phyloP scores from a whole-genome alignment of 2,329 filamentous ascomycete species.

The Nectriaceae sp. region DNA sequence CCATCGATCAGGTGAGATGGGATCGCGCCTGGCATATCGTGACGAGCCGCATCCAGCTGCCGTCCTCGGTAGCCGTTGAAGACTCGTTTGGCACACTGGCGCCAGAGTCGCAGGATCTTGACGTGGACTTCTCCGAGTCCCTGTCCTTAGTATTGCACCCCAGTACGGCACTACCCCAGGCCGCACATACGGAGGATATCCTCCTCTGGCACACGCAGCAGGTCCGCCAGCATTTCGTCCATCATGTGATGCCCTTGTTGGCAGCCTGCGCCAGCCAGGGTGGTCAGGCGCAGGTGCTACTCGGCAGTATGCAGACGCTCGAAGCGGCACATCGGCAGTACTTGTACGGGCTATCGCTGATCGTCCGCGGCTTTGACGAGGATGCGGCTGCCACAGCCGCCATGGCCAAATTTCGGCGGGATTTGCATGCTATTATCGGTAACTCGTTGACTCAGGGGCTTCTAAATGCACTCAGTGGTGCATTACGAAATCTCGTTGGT shows the following conservation, averaged over 20 bases:
- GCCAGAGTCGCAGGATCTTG: conserved; percentile 44
- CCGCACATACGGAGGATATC: conserved; percentile 56
- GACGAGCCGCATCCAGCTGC: conserved; percentile 58
- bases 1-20: conserved; percentile 56
- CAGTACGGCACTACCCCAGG: conserved; percentile 45
- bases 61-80: conserved; percentile 55
- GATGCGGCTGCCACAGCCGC: conserved; percentile 37
- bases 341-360: conserved; percentile 53
- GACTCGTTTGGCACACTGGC: conserved; percentile 54
- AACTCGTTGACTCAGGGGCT: conserved; percentile 61
- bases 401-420: conserved; percentile 56
- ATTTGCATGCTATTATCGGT: conserved; percentile 65
- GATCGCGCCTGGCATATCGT: conserved; percentile 65
- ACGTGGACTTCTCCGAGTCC: conserved; percentile 51
- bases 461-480: conserved; percentile 53
- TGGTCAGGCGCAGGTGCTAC: conserved; percentile 48
- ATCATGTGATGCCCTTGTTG: conserved; percentile 59
- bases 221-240: conserved; percentile 61
- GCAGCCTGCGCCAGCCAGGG: conserved; percentile 45
- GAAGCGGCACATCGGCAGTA: conserved; percentile 62
- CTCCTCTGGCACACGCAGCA: conserved; percentile 63
- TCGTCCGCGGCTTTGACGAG: conserved; percentile 49
- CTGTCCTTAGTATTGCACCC: conserved; percentile 56
- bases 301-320: conserved; percentile 57
- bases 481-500: conserved; percentile 55